Conservation (phyloP, 768 basidiomycete species). For the Chlorophyllum brunneum region DNA sequence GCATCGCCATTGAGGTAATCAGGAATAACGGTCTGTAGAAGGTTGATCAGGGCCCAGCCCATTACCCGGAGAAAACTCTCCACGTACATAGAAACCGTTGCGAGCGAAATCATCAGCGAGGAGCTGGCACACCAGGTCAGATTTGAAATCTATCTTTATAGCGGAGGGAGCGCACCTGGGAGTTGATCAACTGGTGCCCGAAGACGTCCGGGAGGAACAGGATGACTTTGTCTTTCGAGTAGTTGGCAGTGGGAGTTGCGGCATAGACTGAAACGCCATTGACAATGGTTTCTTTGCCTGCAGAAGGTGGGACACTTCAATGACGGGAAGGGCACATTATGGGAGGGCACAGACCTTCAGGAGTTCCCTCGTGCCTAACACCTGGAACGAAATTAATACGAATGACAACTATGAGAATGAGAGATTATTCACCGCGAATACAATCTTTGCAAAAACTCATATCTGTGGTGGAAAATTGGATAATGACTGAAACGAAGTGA, state of each 20-base stretch:
- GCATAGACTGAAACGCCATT: conserved; percentile 49
- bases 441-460: conserved; percentile 49
- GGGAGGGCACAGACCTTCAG: conserved; percentile 30
- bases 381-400: conserved; percentile 24
- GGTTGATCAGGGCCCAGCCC: no score
- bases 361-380: conserved; percentile 46
- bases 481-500: no score
- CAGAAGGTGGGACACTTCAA: background rate
- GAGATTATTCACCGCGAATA: conserved; percentile 35
- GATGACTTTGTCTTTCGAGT: conserved; percentile 51
- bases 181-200: conserved; percentile 45
- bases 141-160: background rate
- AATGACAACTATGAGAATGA: no score
- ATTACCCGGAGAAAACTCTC: no score
- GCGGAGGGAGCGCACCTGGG: conserved; percentile 22
- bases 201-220: conserved; percentile 53
- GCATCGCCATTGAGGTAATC: conserved; percentile 13
- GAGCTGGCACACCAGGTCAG: conserved; percentile 22
- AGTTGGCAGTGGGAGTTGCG: conserved; percentile 46
- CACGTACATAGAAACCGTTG: conserved; percentile 40
- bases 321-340: background rate
- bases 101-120: conserved; percentile 40
- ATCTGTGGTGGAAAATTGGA: background rate
- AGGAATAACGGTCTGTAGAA: conserved; percentile 6
- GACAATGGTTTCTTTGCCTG: conserved; percentile 46